Base-by-base conservation (phyloP, 2,329 filamentous ascomycete species). In the Paradendryphiella salina region DNA sequence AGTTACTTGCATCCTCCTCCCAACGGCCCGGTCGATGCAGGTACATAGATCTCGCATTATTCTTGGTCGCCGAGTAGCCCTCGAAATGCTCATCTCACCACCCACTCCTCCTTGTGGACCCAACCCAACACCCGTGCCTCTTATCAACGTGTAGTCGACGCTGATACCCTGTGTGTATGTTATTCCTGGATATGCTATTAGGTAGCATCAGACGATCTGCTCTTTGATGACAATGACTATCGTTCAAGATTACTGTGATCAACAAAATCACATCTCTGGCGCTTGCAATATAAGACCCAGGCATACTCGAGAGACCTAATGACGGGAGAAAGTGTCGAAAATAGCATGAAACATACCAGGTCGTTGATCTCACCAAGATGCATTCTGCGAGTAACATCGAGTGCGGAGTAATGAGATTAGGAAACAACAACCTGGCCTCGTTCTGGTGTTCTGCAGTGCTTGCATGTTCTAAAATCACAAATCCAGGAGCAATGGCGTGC, bases 11-110 rank as follows among this genome's bases (percentile, higher is more conserved):
- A 39, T 35, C 23, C 35, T 46, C n/a, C 38, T 33, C 15, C 35
- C 51, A 15, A 18, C 42, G 31, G 26, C 40, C 40, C 38, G 40
- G 14, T 17, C 10, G 31, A 51, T 46, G 54, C 46, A 54, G 51
- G 35, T 43, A 54, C 54, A 46, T 11, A 32, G 17, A 15, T 9
- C 20, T 32, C 26, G 26, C 23, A 26, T 42, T 51, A 47, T 51
- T 47, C 34, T 46, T 31, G 26, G 33, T 35, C 31, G 32, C 36
- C 35, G 28, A 40, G 36, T 37, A 26, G 13, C 36, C 32, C 36
- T 38, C 42, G n/a, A 31, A 11, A 14, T 21, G 34, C 31, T 32
- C 31, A 10, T 26, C 13, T 37, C 34, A 31, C 34, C 39, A 28
- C 39, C 49, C 34, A 29, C 43, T 34, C 32, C 29, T 37, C 47